These are phyloP conservation scores for Candida khao-thaluensis DNA, from an alignment of 805 yeast species.

Conservation along the genomic window DNA sequence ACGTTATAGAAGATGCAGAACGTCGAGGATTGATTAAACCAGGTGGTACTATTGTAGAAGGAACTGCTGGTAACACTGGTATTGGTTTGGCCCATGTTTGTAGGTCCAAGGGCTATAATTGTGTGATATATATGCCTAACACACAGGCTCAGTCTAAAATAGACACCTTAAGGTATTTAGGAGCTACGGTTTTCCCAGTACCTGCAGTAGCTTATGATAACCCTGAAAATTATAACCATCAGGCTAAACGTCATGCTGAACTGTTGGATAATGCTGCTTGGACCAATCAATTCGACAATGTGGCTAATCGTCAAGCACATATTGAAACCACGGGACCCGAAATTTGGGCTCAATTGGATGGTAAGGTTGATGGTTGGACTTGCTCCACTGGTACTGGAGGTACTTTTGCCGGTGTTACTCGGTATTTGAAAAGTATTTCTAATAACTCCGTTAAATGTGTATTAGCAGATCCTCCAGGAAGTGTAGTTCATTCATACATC, in stretches of 20 bases:
- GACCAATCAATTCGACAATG: slow-evolving; percentile 90
- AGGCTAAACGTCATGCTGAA: slow-evolving; percentile 84
- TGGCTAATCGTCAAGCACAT: slow-evolving; percentile 87
- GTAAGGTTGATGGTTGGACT: slow-evolving; percentile 79
- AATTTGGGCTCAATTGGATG: slow-evolving; percentile 81
- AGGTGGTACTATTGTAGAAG: slow-evolving; percentile 89
- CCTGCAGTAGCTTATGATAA: slow-evolving; percentile 82
- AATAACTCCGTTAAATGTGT: slow-evolving; percentile 54
- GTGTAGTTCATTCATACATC: slow-evolving; percentile 76
- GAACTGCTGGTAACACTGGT: slow-evolving; percentile 96
- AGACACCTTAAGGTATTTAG: slow-evolving; percentile 68
- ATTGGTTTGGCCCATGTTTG: slow-evolving; percentile 84
- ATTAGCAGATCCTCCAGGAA: slow-evolving; percentile 94
- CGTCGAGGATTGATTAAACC: slow-evolving; percentile 57
- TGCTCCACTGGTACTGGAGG: slow-evolving; percentile 95
- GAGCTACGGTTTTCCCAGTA: slow-evolving; percentile 86
- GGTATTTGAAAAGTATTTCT: slow-evolving; percentile 70
- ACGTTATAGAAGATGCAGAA: slow-evolving; percentile 77
- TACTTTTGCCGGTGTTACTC: slow-evolving; percentile 81
- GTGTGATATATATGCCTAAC: slow-evolving; percentile 88
- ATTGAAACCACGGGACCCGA: slow-evolving; percentile 91
- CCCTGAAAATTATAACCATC: slow-evolving; percentile 84
- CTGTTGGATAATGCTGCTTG: slow-evolving; percentile 74
- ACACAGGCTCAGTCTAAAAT: slow-evolving; percentile 82
- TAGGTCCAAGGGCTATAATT: slow-evolving; percentile 77